Base-by-base conservation (phyloP, 805 yeast genomes). In the Candida wancherniae region DNA sequence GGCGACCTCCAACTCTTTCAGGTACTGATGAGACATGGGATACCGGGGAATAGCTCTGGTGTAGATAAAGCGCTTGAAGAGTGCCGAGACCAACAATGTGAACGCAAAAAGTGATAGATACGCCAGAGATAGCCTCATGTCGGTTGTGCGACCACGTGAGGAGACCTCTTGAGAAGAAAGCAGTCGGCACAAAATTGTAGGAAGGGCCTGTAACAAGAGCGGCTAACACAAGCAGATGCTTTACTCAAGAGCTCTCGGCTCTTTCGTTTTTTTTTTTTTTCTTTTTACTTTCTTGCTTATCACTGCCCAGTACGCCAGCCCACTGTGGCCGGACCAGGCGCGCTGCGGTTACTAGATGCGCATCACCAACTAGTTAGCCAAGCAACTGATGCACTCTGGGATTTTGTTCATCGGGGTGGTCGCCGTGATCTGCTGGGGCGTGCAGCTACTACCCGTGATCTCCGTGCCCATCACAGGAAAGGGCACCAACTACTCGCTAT, bases 1-100 rank as follows among this genome's bases (percentile, higher is more conserved):
- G 13, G 97, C 98, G 26, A 90, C 73, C 34, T 70, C 63, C 15
- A 81, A 70, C 58, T 90, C 98, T 51, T 63, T 73, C 24, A 69
- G 67, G 54, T 75, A 84, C 9, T 55, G 51, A 24, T 58, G 63
- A 6, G 39, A 13, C 45, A 40, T 42, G 19, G 19, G 15, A 12
- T 22, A 14, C 6, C 19, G 23, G 15, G 17, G 24, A 7, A 23
- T 3, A 16, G 19, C 12, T 18, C 19, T 19, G 17, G 9, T n/a
- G n/a, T 20, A 15, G 18, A 26, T 20, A n/a, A 32, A 19, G 22
- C 17, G 14, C 20, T 28, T 28, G 19, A 13, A 14, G 9, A 29
- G 24, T 16, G 28, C 24, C 13, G 33, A 28, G 28, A 24, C 24
- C 24, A 33, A 28, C 33, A 36, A 31, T 22, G 25, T 26, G 28